Conservation (phyloP, 2,329 filamentous ascomycete species). For the Alternaria tenuissima region DNA sequence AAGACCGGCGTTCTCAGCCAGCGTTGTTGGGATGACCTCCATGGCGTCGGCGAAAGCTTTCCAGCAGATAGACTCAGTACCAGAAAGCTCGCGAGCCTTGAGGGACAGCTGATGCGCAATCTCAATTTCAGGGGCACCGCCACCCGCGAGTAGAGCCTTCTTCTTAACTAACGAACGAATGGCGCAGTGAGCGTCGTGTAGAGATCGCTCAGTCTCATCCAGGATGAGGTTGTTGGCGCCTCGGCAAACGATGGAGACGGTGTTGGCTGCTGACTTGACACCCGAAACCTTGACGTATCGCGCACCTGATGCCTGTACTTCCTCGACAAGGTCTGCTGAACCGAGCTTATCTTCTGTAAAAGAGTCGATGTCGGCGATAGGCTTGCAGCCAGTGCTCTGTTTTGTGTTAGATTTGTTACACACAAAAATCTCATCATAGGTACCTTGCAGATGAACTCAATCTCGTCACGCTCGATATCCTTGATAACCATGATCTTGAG, state of each 20-base stretch:
- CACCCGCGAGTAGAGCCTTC: constrained; percentile 97
- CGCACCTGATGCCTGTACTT: constrained; percentile 84
- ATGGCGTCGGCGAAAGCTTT: constrained; percentile 98
- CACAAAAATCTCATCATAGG: constrained; percentile 24
- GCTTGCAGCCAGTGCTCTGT: constrained; percentile 94
- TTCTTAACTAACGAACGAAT: constrained; percentile 99
- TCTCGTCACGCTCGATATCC: constrained; percentile 97
- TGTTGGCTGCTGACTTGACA: constrained; percentile 82
- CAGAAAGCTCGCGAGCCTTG: constrained; percentile 81
- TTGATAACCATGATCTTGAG: constrained; percentile 95
- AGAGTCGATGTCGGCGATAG: constrained; percentile 96
- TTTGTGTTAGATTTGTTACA: constrained; percentile 8
- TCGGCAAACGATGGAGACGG: constrained; percentile 91
- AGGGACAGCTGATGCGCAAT: constrained; percentile 87
- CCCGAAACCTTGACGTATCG: constrained; percentile 96
- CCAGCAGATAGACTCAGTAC: constrained; percentile 98
- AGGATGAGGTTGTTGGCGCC: constrained; percentile 94
- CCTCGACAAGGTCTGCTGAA: constrained; percentile 90
- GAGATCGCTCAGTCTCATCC: constrained; percentile 94
- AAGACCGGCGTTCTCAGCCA: constrained; percentile 95
- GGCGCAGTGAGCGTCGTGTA: constrained; percentile 97
- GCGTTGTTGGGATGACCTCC: constrained; percentile 94
- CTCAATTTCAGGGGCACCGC: constrained; percentile 95
- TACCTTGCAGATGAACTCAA: constrained; percentile 96
- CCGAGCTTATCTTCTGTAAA: constrained; percentile 99